phyloP scores from a whole-genome alignment of 371 early-diverging fungal species.

The Cladochytrium tenue region DNA sequence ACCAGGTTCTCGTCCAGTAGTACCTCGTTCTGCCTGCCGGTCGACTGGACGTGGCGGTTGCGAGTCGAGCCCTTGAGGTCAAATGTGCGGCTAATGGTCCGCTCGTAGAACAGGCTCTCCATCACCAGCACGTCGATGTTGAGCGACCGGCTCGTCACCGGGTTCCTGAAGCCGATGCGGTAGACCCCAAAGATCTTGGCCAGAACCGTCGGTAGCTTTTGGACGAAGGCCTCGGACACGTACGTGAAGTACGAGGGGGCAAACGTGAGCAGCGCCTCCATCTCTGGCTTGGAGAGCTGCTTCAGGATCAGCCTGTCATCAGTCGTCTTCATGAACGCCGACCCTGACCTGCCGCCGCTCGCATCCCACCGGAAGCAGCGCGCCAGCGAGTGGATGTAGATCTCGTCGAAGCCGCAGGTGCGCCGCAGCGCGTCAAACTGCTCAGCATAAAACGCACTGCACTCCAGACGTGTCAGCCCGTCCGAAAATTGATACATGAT shows the following conservation, averaged over 20 bases:
- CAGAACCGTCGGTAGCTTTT: conserved; percentile 71
- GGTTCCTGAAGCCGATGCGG: conserved; percentile 81
- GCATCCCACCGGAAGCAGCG: conserved; percentile 83
- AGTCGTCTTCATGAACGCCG: conserved; percentile 83
- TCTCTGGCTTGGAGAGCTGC: conserved; percentile 77
- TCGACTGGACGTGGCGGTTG: background rate
- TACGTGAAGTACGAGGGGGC: conserved; percentile 91
- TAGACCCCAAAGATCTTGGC: conserved; percentile 94
- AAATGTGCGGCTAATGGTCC: conserved; percentile 56
- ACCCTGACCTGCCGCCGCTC: conserved; percentile 88
- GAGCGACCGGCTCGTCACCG: conserved; percentile 73
- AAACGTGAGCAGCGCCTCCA: conserved; percentile 86
- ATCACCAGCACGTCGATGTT: conserved; percentile 90
- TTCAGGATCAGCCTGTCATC: conserved; percentile 93
- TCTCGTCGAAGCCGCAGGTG: conserved; percentile 78
- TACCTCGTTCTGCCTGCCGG: background rate
- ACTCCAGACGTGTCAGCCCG: conserved; percentile 62
- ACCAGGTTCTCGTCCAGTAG: conserved; percentile 24
- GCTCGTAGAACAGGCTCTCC: conserved; percentile 91
- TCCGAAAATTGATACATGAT: too few relatives aligned
- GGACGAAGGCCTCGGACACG: conserved; percentile 72
- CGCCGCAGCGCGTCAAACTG: conserved; percentile 89
- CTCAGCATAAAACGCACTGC: conserved; percentile 89
- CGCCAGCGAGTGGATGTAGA: conserved; percentile 81
- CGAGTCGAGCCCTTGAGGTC: conserved; percentile 86